Evolutionary conservation across 768 basidiomycete species (phyloP), one percentile per base, ranked within the genome.

Genomic region (Tricholoma hemisulphureum): DNA sequence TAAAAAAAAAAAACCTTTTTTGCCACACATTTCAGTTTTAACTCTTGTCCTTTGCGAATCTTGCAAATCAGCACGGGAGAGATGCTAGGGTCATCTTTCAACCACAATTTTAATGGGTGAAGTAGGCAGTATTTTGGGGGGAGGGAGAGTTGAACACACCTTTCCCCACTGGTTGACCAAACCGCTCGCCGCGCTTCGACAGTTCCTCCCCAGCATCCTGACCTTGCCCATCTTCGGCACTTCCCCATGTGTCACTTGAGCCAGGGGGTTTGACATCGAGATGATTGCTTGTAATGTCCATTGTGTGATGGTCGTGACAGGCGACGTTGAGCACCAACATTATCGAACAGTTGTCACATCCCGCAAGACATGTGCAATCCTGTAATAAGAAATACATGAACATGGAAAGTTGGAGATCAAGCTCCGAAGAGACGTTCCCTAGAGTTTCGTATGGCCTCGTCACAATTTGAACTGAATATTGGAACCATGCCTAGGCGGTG

Each of bases 401-500:
- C 24, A 45, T 52, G 48, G 16, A 32, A 13, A 34, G 16, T 50
- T 14, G 16, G 3, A 34, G 34, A 18, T 18, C 31, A 14, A 6
- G 14, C 2, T 23, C 23, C 11, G 2, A 34, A 55, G 26, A 63
- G 45, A 75, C 83, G 55, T 63, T 87, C 90, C 68, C 89, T 79
- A 52, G 86, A 87, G 65, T 88, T 88, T 59, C 87, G 81, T 71
- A 98, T 90, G 20, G 85, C 91, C 67, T 93, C 91, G 60, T 94
- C 92, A 63, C 93, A 95, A 62, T 91, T 91, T 35, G 85, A 78
- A 72, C 93, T 95, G 51, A 88, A 79, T 21, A 99, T 78, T 7
- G 97, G 97, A 26, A 99, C 81, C 85, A 97, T 89, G 21, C 97
- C 97, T 28, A 99, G 79, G 51, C 97, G 85, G 72, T 99, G 97